Percentiles rank a stretch among this genome's conserved stretches.
Evolutionary conservation across 2,329 filamentous ascomycete genomes (phyloP).

Genomic region (Fusarium anguioides): DNA sequence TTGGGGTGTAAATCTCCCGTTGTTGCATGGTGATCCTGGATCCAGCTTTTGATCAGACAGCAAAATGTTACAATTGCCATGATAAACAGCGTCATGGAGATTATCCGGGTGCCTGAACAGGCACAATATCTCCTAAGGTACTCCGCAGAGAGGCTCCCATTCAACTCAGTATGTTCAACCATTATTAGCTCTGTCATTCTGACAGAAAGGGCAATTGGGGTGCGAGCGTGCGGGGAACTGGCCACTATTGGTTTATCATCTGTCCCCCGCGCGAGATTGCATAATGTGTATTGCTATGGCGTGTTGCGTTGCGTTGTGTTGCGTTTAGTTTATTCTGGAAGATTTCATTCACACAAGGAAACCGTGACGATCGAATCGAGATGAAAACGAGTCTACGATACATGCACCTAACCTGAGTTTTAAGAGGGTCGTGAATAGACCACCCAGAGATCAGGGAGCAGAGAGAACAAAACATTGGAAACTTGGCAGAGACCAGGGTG

Average conservation of each 20-base stretch:
- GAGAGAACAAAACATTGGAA: conserved; percentile 5
- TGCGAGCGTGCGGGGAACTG: conserved; percentile 36
- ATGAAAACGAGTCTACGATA: too few species aligned
- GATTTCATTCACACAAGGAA: neutral
- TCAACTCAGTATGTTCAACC: neutral
- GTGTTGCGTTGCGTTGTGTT: neutral
- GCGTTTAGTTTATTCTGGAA: neutral
- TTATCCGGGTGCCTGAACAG: too few species aligned
- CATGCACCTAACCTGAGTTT: neutral
- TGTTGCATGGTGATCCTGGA: neutral
- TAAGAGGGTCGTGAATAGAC: neutral
- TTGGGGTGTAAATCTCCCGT: conserved; percentile 30
- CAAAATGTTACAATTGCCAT: too few species aligned
- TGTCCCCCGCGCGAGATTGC: conserved; percentile 1
- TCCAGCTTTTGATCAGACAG: neutral
- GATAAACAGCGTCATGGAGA: neutral
- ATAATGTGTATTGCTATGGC: neutral
- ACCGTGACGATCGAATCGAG: conserved; percentile 6
- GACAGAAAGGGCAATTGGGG: conserved; percentile 20
- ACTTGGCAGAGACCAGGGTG: neutral
- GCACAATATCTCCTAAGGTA: too few species aligned
- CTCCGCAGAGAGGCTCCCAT: neutral
- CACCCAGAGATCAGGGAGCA: neutral
- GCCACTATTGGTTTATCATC: conserved; percentile 16
- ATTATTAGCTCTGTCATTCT: neutral